A percentile compares a stretch with the other conserved stretches of the same genome.
Evolutionary conservation across 371 early-diverging fungal genomes (phyloP).

Genomic region (Dipsacomyces acuminosporus): DNA sequence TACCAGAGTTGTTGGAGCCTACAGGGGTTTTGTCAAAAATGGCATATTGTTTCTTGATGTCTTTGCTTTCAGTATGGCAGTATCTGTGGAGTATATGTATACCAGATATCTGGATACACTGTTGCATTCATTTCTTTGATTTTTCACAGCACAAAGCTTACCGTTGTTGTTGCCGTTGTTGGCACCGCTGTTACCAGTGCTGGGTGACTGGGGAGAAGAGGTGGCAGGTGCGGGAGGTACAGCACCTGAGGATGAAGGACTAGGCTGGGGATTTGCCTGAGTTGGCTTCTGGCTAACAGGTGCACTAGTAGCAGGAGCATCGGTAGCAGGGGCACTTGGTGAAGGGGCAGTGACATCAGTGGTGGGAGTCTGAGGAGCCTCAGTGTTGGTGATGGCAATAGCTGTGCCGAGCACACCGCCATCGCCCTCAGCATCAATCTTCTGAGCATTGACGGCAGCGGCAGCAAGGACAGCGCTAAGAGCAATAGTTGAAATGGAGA

Average conservation of each 20-base stretch:
- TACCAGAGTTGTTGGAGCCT: not conserved
- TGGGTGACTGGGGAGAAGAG: not conserved
- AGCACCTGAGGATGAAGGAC: too few species aligned
- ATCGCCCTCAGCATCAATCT: not conserved
- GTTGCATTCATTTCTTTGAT: too few species aligned
- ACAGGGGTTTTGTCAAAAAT: not conserved
- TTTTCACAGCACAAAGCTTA: not conserved
- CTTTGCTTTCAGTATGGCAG: not conserved
- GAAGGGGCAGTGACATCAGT: too few species aligned
- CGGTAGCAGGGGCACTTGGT: not conserved
- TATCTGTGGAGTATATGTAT: too few species aligned
- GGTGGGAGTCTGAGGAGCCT: not conserved
- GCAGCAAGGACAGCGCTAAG: constrained; percentile 25
- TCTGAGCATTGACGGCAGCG: constrained; percentile 14
- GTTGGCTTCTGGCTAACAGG: too few species aligned
- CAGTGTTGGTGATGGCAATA: constrained; percentile 13
- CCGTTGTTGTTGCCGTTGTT: not conserved
- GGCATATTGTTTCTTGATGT: not conserved
- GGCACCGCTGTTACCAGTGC: not conserved
- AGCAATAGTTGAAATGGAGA: constrained; percentile 16
- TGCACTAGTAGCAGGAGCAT: not conserved
- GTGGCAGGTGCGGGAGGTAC: too few species aligned
- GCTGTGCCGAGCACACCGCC: constrained; percentile 9
- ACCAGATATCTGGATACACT: too few species aligned
- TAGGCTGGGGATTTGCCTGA: too few species aligned